Evolutionary conservation across 2,329 filamentous ascomycete species (phyloP).

Genomic region (Diaporthe longicolla): DNA sequence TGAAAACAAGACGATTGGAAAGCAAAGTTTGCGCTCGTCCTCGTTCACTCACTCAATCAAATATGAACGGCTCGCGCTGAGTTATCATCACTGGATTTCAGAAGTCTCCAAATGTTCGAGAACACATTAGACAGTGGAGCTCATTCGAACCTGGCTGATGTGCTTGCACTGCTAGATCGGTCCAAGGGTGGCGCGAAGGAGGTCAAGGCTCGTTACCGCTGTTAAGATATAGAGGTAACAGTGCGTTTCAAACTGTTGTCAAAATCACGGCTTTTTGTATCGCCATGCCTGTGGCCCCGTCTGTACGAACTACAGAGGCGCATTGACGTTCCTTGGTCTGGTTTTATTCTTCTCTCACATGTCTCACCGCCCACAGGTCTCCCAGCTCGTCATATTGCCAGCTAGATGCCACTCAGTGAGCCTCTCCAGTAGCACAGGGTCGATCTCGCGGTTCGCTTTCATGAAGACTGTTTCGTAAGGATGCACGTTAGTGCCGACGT

Average conservation of each 20-base stretch:
- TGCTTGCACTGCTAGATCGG: background rate
- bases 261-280: too few relatives aligned
- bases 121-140: too few relatives aligned
- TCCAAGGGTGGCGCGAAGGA: background rate
- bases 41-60: background rate
- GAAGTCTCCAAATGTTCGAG: too few relatives aligned
- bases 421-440: constrained; percentile 47
- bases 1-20: background rate
- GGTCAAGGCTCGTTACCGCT: background rate
- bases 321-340: background rate
- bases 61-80: background rate
- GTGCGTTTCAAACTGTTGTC: background rate
- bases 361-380: constrained; percentile 42
- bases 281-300: background rate
- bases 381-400: constrained; percentile 47
- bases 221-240: background rate
- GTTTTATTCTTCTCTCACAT: too few relatives aligned
- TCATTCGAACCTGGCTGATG: background rate
- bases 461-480: constrained; percentile 57
- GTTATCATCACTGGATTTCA: background rate
- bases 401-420: constrained; percentile 52
- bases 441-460: constrained; percentile 53
- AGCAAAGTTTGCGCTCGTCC: background rate
- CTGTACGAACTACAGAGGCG: background rate
- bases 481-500: constrained; percentile 53